Base-by-base conservation (phyloP, 139 green algal genomes). In the Coelastrella sp. region DNA sequence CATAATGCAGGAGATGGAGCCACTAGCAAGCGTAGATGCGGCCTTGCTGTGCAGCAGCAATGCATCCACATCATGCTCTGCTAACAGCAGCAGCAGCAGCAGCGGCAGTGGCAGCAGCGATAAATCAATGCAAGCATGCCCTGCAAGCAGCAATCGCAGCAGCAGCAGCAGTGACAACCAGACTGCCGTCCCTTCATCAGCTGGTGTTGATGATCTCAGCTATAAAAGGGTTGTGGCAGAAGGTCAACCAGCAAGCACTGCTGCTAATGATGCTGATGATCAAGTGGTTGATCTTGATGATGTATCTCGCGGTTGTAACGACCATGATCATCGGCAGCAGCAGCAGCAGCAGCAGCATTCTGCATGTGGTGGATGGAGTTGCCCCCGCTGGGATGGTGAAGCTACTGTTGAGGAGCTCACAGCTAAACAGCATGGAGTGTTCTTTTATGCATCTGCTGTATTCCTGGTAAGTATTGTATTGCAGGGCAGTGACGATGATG, bases 391-490 rank as follows among this genome's bases (percentile, higher is more conserved):
- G 59, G 77, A 84, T 45, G 77, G 77, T 5, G 77, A 84, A 62
- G 77, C 60, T 7, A 84, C 77, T 17, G 38, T 60, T 8, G 77
- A 74, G 77, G 77, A 84, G 59, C 38, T 84, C 40, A 6, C 38
- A 4, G 59, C 9, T 41, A 60, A 60, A 40, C 37, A 71, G 59
- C 40, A 67, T 17, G 30, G 57, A 2, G 8, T 27, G 23, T n/a
- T 84, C 30, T 69, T 84, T 11, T 72, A 32, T 34, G 23, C 74
- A 5, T 45, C 34, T 13, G 27, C 41, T 4, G 38, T 38, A 2
- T 84, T 75, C 59, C 59, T 84, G 77, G 77, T 84, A 41, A 74
- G 77, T n/a, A n/a, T n/a, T n/a, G n/a, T n/a, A n/a, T n/a, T n/a
- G n/a, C n/a, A n/a, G n/a, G n/a, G n/a, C n/a, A n/a, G n/a, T n/a